Evolutionary conservation across 2,329 filamentous ascomycete genomes (phyloP).

Genomic region (Verticillium albo-atrum): DNA sequence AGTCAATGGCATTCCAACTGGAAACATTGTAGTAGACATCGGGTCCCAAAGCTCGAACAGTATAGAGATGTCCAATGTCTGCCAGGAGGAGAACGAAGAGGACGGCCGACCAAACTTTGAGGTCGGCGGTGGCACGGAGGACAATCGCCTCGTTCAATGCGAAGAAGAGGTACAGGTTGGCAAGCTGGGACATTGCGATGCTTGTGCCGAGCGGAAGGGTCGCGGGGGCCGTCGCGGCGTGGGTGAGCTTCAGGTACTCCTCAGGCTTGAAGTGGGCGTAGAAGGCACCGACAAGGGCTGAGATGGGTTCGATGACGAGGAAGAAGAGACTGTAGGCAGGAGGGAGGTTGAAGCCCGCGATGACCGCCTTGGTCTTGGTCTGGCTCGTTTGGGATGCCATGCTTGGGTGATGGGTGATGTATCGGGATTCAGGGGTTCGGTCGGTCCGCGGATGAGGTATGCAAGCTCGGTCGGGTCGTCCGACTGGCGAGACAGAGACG

Average conservation of each 20-base stretch:
- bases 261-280: slow-evolving; percentile 44
- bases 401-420: not conserved
- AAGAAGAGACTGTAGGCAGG: slow-evolving; percentile 67
- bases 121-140: slow-evolving; percentile 62
- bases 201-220: slow-evolving; percentile 55
- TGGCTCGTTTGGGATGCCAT: not conserved
- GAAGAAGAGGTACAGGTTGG: slow-evolving; percentile 74
- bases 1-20: slow-evolving; percentile 63
- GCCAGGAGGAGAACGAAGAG: slow-evolving; percentile 65
- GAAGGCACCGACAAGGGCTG: slow-evolving; percentile 48
- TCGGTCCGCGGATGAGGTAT: not conserved
- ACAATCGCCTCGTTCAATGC: slow-evolving; percentile 74
- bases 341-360: slow-evolving; percentile 46
- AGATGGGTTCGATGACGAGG: slow-evolving; percentile 63
- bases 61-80: slow-evolving; percentile 73
- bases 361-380: not conserved
- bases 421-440: not conserved
- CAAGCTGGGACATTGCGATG: slow-evolving; percentile 68
- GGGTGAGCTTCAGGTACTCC: slow-evolving; percentile 61
- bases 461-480: not conserved
- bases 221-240: slow-evolving; percentile 45
- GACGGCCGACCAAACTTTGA: slow-evolving; percentile 65
- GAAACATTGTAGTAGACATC: slow-evolving; percentile 59
- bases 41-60: slow-evolving; percentile 53
- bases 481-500: not conserved